Base-by-base conservation (phyloP, 495 filamentous ascomycete genomes). In the Hypoxylon fragiforme region DNA sequence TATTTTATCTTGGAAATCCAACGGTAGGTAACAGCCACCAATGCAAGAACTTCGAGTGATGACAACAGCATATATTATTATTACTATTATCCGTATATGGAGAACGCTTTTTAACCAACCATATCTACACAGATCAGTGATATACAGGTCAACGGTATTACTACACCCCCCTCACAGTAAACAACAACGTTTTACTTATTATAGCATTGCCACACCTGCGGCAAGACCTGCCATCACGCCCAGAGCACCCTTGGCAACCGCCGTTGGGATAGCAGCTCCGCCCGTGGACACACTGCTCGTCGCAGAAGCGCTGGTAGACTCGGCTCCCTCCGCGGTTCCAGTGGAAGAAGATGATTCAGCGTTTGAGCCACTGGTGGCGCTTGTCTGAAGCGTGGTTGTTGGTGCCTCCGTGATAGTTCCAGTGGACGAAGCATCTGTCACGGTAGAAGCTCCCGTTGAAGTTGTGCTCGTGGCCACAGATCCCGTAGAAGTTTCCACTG, bases 141-240 rank as follows among this genome's bases (percentile, higher is more conserved):
- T n/a, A n/a, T n/a, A n/a, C n/a, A n/a, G n/a, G n/a, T n/a, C n/a
- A n/a, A n/a, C n/a, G n/a, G n/a, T n/a, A n/a, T n/a, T n/a, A n/a
- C n/a, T n/a, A n/a, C n/a, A n/a, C n/a, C n/a, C n/a, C n/a, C n/a
- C n/a, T n/a, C n/a, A n/a, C n/a, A n/a, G n/a, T n/a, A n/a, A 28
- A 28, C 24, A 3, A 44, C 20, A 3, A 28, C 18, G 13, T 1
- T 19, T 16, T n/a, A n/a, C n/a, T n/a, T n/a, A 3, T 40, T 60
- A 66, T 37, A 66, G 16, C 49, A 66, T 54, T 0, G 52, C 60
- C 5, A 61, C 54, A 16, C 64, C 64, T 9, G 49, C 49, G 1
- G 46, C 57, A 13, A 67, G 18, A 28, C 64, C 64, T 36, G 56
- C 57, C 13, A 47, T 46, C 7, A 55, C 35, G n/a, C 60, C 55